A percentile compares a stretch with the other conserved stretches of the same genome.
Conservation (phyloP, 163 green algal genomes). For the Chlorella variabilis region DNA sequence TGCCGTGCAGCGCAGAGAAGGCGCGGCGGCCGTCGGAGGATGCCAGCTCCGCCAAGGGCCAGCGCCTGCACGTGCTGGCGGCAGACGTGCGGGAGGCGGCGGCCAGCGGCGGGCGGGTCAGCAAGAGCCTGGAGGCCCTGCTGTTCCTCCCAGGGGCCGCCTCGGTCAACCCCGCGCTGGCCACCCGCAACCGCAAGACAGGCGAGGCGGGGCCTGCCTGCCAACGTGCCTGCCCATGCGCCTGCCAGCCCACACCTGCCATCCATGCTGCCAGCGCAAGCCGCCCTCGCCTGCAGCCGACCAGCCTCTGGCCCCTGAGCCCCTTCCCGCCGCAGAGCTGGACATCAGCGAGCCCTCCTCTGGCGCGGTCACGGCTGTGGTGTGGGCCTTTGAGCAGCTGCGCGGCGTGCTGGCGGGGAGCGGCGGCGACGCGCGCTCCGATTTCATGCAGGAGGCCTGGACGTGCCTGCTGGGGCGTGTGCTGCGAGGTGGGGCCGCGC, state of each 20-base stretch:
- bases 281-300: too few relatives aligned
- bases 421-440: neutral
- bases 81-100: conserved; percentile 10
- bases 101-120: neutral
- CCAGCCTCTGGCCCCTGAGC: too few relatives aligned
- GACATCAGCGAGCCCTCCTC: conserved; percentile 3
- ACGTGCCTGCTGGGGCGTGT: neutral
- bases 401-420: neutral
- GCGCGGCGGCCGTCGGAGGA: neutral
- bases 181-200: conserved; percentile 33
- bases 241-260: neutral
- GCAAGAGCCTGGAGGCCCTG: neutral
- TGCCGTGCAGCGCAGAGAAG: neutral
- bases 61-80: conserved; percentile 8
- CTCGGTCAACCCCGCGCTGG: conserved; percentile 1
- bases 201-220: neutral
- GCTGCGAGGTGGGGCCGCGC: neutral
- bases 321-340: neutral
- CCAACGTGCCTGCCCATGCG: neutral
- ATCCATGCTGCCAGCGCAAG: too few relatives aligned
- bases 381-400: conserved; percentile 2
- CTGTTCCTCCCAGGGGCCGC: neutral
- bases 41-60: neutral
- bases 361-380: neutral
- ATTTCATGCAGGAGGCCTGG: conserved; percentile 27